Conservation (phyloP, 805 yeast genomes). For the Debaryomyces hansenii region DNA sequence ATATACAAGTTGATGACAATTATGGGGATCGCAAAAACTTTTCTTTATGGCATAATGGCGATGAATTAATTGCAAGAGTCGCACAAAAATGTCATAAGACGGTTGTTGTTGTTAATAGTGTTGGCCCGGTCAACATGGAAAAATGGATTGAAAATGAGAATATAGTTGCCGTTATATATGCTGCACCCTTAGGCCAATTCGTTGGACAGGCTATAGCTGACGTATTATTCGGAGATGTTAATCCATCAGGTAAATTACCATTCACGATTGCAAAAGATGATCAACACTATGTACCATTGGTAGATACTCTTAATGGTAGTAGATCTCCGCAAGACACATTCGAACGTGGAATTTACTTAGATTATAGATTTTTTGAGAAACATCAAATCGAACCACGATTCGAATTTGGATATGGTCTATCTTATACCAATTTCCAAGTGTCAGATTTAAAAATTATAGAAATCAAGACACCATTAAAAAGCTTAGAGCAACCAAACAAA, state of each 20-base stretch:
- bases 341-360: constrained; percentile 50
- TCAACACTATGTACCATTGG: constrained; percentile 46
- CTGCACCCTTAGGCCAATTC: constrained; percentile 59
- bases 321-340: constrained; percentile 43
- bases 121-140: constrained; percentile 62
- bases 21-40: constrained; percentile 57
- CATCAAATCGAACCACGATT: constrained; percentile 55
- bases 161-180: constrained; percentile 55
- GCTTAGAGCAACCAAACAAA: constrained; percentile 46
- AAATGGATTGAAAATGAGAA: constrained; percentile 57
- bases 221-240: constrained; percentile 57
- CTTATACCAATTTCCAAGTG: constrained; percentile 48
- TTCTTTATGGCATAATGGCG: constrained; percentile 59
- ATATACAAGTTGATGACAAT: constrained; percentile 55
- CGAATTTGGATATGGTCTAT: constrained; percentile 64
- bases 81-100: constrained; percentile 54
- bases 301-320: constrained; percentile 32
- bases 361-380: constrained; percentile 59
- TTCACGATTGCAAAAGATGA: constrained; percentile 59
- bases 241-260: constrained; percentile 64
- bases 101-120: constrained; percentile 57
- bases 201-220: constrained; percentile 60
- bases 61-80: constrained; percentile 48
- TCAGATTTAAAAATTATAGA: constrained; percentile 39
- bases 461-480: constrained; percentile 44